Conservation (phyloP, 495 filamentous ascomycete species). For the Trichoderma gamsii region DNA sequence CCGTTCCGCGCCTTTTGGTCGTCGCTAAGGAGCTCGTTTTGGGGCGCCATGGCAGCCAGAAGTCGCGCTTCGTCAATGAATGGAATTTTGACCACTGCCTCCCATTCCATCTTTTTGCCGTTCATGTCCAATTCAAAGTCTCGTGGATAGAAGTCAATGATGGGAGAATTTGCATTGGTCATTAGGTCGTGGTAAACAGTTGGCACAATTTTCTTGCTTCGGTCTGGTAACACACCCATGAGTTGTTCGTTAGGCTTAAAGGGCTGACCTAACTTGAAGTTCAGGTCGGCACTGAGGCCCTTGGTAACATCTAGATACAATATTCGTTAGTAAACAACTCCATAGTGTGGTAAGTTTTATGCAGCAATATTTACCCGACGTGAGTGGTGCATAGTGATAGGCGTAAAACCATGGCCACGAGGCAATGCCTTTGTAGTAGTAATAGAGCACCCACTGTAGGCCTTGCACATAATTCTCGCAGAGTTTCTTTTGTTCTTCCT, state of each 20-base stretch:
- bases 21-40: constrained; percentile 65
- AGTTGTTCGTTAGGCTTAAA: constrained; percentile 94
- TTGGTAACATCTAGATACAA: constrained; percentile 68
- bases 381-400: constrained; percentile 98
- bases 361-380: constrained; percentile 53
- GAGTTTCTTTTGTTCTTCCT: constrained; percentile 73
- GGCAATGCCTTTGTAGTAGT: constrained; percentile 94
- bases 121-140: constrained; percentile 99
- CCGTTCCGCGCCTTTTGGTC: constrained; percentile 77
- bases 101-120: constrained; percentile 99
- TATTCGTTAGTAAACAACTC: constrained; percentile 15
- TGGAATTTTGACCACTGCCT: constrained; percentile 96
- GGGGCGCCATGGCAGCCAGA: constrained; percentile 75
- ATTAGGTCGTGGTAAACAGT: constrained; percentile 82
- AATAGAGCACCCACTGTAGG: constrained; percentile 95
- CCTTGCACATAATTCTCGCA: constrained; percentile 97
- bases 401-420: constrained; percentile 98
- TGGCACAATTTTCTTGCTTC: constrained; percentile 94
- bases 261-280: constrained; percentile 88
- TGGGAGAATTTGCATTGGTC: constrained; percentile 85
- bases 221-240: constrained; percentile 96
- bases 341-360: neutral
- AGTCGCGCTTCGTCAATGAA: constrained; percentile 92
- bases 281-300: constrained; percentile 78
- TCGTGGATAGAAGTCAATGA: constrained; percentile 96